A percentile compares a stretch with the other conserved stretches of the same genome.
phyloP scores from a whole-genome alignment of 306 rosid species.

The Casuarina cunninghamiana region DNA sequence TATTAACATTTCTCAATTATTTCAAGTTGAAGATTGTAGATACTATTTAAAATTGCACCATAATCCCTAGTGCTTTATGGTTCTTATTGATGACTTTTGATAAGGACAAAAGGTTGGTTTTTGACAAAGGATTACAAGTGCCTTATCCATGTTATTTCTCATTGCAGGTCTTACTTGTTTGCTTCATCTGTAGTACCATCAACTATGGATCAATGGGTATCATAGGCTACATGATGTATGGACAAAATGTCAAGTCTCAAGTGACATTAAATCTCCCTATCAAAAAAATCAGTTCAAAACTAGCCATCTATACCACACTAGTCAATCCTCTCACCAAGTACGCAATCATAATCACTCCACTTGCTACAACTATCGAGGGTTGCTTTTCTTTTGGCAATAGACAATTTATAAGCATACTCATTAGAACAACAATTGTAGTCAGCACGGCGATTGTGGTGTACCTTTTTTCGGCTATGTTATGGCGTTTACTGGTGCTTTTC shows the following conservation, averaged over 20 bases:
- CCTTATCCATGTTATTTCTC: not conserved
- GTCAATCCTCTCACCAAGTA: conserved; percentile 72
- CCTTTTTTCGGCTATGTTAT: conserved; percentile 67
- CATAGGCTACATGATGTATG: conserved; percentile 67
- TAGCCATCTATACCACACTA: conserved; percentile 63
- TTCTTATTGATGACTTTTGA: not conserved
- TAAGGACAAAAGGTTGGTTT: not conserved
- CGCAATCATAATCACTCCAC: conserved; percentile 56
- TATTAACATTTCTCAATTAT: no score
- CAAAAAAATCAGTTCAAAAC: conserved; percentile 36
- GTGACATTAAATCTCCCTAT: conserved; percentile 64
- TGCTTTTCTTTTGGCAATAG: conserved; percentile 16
- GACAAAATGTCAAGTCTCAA: conserved; percentile 48
- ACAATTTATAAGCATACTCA: conserved; percentile 28
- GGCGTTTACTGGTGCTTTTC: conserved; percentile 64
- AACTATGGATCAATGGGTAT: conserved; percentile 55
- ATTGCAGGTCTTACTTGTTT: conserved; percentile 59
- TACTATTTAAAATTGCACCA: conserved; percentile 52
- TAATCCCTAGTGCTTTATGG: not conserved
- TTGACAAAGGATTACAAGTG: not conserved
- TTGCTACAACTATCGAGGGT: conserved; percentile 57
- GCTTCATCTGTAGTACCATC: conserved; percentile 50
- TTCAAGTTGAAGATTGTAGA: conserved; percentile 25
- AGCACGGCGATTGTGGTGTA: conserved; percentile 50
- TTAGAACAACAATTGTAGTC: conserved; percentile 51